Evolutionary conservation across 2,329 filamentous ascomycete species (phyloP).

Genomic region (Cyphellophora attinorum): DNA sequence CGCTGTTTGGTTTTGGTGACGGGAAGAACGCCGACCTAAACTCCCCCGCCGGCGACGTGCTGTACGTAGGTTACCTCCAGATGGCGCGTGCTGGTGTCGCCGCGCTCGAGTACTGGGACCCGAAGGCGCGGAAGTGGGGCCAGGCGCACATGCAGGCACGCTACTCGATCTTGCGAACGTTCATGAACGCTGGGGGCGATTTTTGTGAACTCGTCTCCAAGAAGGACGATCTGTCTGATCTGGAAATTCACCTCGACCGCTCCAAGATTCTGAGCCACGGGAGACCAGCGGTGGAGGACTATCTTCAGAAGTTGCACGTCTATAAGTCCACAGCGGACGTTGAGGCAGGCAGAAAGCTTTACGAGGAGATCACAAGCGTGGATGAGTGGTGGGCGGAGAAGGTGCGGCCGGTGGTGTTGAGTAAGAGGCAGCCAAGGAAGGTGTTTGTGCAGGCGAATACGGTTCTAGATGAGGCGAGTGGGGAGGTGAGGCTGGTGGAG

Average conservation of each 20-base stretch:
- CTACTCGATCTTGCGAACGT: constrained; percentile 67
- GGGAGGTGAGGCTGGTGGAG: constrained; percentile 68
- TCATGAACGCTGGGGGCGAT: constrained; percentile 74
- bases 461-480: constrained; percentile 55
- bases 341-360: constrained; percentile 66
- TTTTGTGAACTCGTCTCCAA: constrained; percentile 75
- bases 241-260: constrained; percentile 74
- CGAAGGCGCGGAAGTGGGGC: constrained; percentile 82
- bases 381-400: constrained; percentile 76
- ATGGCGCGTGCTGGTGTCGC: constrained; percentile 92
- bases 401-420: constrained; percentile 57
- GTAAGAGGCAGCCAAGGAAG: constrained; percentile 51
- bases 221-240: constrained; percentile 66
- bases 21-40: constrained; percentile 39
- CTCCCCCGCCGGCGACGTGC: constrained; percentile 70
- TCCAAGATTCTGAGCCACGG: constrained; percentile 78
- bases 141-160: constrained; percentile 87
- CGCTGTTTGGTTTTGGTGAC: constrained; percentile 86
- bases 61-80: constrained; percentile 78
- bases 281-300: constrained; percentile 71
- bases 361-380: constrained; percentile 73
- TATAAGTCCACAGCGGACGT: constrained; percentile 88
- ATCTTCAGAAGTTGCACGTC: constrained; percentile 83
- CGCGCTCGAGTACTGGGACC: constrained; percentile 90
- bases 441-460: constrained; percentile 94